phyloP scores from a whole-genome alignment of 768 basidiomycete genomes.

The Termitomyces sp. region DNA sequence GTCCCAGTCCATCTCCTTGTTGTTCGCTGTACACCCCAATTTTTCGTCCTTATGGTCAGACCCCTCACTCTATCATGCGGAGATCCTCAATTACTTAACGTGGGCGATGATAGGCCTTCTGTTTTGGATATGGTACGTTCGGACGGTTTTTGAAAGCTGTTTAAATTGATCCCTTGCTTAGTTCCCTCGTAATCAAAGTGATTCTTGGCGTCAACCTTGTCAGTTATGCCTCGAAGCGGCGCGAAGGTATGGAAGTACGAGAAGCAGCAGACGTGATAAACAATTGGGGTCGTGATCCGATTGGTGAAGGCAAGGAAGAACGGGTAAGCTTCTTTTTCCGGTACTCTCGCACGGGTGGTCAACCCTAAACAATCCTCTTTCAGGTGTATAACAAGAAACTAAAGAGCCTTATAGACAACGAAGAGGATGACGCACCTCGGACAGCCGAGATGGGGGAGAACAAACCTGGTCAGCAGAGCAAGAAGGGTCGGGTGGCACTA shows the following conservation, averaged over 20 bases:
- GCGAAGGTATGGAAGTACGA: slow-evolving; percentile 73
- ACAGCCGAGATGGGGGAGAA: slow-evolving; percentile 74
- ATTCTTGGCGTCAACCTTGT: slow-evolving; percentile 88
- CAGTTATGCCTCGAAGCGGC: slow-evolving; percentile 73
- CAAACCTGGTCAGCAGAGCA: slow-evolving; percentile 31
- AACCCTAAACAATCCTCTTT: background rate
- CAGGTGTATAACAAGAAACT: slow-evolving; percentile 82
- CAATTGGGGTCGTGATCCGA: slow-evolving; percentile 84
- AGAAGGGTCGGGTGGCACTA: slow-evolving; percentile 61
- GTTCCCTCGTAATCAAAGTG: slow-evolving; percentile 83
- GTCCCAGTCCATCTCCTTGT: slow-evolving; percentile 59
- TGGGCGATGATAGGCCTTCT: slow-evolving; percentile 61
- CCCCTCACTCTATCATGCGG: slow-evolving; percentile 39
- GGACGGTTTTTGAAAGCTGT: background rate
- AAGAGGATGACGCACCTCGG: slow-evolving; percentile 59
- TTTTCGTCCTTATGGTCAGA: slow-evolving; percentile 40
- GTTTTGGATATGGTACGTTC: slow-evolving; percentile 81
- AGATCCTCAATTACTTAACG: slow-evolving; percentile 49
- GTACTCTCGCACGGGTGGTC: background rate
- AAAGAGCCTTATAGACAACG: slow-evolving; percentile 63
- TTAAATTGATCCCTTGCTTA: slow-evolving; percentile 18
- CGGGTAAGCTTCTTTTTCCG: slow-evolving; percentile 40
- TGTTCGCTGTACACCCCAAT: slow-evolving; percentile 46
- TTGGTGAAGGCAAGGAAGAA: slow-evolving; percentile 88
- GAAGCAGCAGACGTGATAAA: slow-evolving; percentile 74